Conservation (phyloP, 140 eudicot genomes). For the Bidens hawaiensis region DNA sequence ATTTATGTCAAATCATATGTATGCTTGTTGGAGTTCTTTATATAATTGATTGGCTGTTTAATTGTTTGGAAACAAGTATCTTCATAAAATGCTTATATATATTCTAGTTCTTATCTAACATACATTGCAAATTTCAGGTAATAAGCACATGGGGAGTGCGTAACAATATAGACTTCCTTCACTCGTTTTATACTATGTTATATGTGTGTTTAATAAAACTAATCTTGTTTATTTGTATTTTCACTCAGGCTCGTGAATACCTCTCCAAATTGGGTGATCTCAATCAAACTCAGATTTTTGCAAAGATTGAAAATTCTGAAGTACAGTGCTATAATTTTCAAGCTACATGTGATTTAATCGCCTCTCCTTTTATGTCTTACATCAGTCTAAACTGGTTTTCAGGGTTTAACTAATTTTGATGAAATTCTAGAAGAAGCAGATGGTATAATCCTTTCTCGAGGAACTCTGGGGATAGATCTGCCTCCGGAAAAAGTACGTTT, state of each 20-base stretch:
- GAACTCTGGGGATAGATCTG: constrained; percentile 88
- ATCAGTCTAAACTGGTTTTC: constrained; percentile 2
- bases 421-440: constrained; percentile 93
- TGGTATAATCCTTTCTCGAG: constrained; percentile 92
- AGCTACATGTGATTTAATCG: background rate
- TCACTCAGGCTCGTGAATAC: constrained; percentile 69
- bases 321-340: constrained; percentile 28
- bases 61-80: constrained; percentile 2
- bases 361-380: constrained; percentile 11
- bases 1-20: constrained; percentile 1
- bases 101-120: constrained; percentile 9
- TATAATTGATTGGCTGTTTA: background rate
- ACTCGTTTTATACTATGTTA: background rate
- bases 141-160: constrained; percentile 65
- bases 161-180: constrained; percentile 64
- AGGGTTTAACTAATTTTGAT: constrained; percentile 88
- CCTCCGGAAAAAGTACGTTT: constrained; percentile 80
- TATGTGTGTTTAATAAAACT: background rate
- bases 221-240: background rate
- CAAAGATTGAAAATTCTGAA: constrained; percentile 83
- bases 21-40: constrained; percentile 1
- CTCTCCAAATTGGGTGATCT: constrained; percentile 70
- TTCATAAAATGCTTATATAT: background rate
- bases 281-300: constrained; percentile 84
- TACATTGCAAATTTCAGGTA: constrained; percentile 23